Conservation (phyloP, 345 rosid genomes). For the Euphorbia pulcherrima region DNA sequence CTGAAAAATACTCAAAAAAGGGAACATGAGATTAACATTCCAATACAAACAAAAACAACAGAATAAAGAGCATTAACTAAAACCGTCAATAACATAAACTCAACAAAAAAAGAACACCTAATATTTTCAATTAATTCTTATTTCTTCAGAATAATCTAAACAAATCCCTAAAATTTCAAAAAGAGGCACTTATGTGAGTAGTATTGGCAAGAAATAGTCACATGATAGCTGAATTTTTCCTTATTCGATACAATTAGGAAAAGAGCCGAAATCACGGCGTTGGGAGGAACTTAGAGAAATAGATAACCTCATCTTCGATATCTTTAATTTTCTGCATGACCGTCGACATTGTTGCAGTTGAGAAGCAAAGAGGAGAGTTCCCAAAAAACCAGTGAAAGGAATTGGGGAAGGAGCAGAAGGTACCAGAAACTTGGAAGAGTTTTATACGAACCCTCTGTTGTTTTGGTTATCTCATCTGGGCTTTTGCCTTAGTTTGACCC, state of each 20-base stretch:
- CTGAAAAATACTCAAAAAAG: slow-evolving; percentile 31
- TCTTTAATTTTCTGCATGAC: slow-evolving; percentile 89
- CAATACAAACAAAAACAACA: neutral
- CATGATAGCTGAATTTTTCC: neutral
- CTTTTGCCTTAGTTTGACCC: neutral
- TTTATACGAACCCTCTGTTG: neutral
- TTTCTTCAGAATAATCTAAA: neutral
- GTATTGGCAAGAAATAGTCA: neutral
- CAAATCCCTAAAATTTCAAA: neutral
- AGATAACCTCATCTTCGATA: slow-evolving; percentile 77
- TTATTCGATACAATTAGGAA: too few species aligned
- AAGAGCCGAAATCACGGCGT: neutral
- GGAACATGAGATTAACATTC: neutral
- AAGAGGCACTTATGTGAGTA: neutral
- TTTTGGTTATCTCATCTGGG: neutral
- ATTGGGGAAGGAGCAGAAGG: neutral
- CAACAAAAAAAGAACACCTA: neutral
- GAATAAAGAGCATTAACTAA: neutral
- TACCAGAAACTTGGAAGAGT: neutral
- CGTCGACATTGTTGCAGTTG: slow-evolving; percentile 53
- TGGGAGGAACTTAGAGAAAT: neutral
- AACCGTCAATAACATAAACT: neutral
- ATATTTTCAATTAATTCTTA: neutral
- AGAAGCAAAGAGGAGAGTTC: neutral
- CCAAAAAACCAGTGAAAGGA: neutral